Evolutionary conservation across 495 filamentous ascomycete genomes (phyloP).

Genomic region (Venustampulla echinocandica): DNA sequence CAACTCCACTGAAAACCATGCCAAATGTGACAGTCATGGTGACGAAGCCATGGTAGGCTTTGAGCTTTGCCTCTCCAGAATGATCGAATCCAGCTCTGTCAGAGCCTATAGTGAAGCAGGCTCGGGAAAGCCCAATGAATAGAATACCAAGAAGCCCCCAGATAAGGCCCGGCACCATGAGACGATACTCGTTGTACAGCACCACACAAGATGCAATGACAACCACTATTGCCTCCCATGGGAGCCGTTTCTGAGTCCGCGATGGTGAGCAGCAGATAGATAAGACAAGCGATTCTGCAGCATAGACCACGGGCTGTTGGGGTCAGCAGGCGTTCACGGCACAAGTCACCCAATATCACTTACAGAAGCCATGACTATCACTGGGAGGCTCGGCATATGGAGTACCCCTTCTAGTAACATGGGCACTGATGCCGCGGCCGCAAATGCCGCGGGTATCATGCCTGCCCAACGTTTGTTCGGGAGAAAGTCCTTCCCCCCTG

Average conservation of each 20-base stretch:
- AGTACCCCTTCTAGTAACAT: conserved; percentile 8
- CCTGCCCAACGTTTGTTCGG: background rate
- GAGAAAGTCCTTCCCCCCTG: background rate
- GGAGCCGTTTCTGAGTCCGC: conserved; percentile 3
- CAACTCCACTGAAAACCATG: conserved; percentile 3
- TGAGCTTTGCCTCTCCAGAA: background rate
- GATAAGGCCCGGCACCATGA: conserved; percentile 16
- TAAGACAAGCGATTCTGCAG: conserved; percentile 8
- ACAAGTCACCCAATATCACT: conserved; percentile 5
- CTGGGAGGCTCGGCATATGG: conserved; percentile 14
- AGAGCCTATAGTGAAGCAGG: conserved; percentile 8
- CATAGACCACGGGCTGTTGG: conserved; percentile 12
- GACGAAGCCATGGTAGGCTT: conserved; percentile 16
- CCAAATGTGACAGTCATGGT: conserved; percentile 23
- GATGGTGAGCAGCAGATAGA: background rate
- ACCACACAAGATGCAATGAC: background rate
- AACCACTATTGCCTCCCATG: conserved; percentile 4
- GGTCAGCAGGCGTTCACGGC: background rate
- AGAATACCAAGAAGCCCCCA: conserved; percentile 6
- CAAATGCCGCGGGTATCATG: conserved; percentile 4
- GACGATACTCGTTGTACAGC: conserved; percentile 16
- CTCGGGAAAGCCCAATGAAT: conserved; percentile 9
- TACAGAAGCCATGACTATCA: conserved; percentile 15
- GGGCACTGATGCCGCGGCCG: conserved; percentile 11
- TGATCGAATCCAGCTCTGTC: background rate